Conservation (phyloP, 768 basidiomycete species). For the Wakefieldia striispora region DNA sequence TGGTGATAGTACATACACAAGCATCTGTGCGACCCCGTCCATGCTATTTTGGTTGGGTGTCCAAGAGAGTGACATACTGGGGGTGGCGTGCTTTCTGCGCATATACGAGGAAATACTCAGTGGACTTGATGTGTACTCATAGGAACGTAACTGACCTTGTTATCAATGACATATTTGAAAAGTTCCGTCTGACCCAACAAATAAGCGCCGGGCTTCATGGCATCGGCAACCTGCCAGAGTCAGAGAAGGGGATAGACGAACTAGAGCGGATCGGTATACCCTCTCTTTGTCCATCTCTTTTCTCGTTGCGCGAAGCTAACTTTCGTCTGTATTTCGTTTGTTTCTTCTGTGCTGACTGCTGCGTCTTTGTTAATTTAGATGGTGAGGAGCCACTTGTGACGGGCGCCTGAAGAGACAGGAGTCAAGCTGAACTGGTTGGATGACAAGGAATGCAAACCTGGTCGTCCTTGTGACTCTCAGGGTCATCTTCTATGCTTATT, state of each 20-base stretch:
- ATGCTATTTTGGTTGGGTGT: slow-evolving; percentile 82
- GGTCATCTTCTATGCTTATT: slow-evolving; percentile 58
- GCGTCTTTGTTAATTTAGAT: slow-evolving; percentile 34
- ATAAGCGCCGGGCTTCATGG: slow-evolving; percentile 95
- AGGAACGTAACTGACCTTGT: slow-evolving; percentile 60
- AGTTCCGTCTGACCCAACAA: slow-evolving; percentile 97
- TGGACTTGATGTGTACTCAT: not conserved
- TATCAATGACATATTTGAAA: slow-evolving; percentile 97
- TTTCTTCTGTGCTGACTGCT: too few species aligned
- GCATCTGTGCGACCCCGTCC: slow-evolving; percentile 85
- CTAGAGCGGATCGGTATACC: slow-evolving; percentile 5
- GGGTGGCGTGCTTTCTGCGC: slow-evolving; percentile 83
- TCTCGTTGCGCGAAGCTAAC: slow-evolving; percentile 64
- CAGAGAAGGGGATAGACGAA: slow-evolving; percentile 6
- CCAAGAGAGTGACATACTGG: slow-evolving; percentile 86
- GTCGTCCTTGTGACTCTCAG: slow-evolving; percentile 52
- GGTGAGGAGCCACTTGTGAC: slow-evolving; percentile 26
- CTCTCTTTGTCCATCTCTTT: slow-evolving; percentile 88
- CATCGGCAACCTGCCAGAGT: slow-evolving; percentile 72
- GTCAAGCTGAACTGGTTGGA: slow-evolving; percentile 3
- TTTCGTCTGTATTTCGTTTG: slow-evolving; percentile 67
- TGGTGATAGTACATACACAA: slow-evolving; percentile 48
- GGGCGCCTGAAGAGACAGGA: slow-evolving; percentile 12
- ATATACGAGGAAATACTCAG: slow-evolving; percentile 1
- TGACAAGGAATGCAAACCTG: slow-evolving; percentile 20